These are phyloP conservation scores for Perilla frutescens DNA, from an alignment of 257 asterid genomes.

Conservation along the genomic window DNA sequence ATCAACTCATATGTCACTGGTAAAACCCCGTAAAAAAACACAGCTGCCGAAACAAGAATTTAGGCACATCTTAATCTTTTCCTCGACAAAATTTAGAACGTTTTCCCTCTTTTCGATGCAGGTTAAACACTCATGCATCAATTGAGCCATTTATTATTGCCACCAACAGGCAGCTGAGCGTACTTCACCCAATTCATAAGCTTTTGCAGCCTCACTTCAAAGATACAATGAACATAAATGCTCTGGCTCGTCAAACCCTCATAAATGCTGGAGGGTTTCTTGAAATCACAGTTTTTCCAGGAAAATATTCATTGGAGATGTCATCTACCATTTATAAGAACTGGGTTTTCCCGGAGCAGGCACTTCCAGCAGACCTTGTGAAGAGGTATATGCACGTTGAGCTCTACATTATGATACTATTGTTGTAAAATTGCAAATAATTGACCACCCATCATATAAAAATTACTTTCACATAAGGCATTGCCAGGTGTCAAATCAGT, in stretches of 20 bases:
- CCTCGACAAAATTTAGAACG: not conserved
- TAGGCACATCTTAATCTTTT: not conserved
- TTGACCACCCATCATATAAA: not conserved
- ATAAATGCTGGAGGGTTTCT: slow-evolving; percentile 68
- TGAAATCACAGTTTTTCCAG: slow-evolving; percentile 65
- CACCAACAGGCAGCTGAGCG: slow-evolving; percentile 73
- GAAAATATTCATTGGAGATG: slow-evolving; percentile 65
- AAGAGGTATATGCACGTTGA: slow-evolving; percentile 53
- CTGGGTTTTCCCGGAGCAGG: slow-evolving; percentile 77
- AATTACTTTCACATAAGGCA: not conserved
- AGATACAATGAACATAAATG: slow-evolving; percentile 78
- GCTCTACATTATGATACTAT: slow-evolving; percentile 5
- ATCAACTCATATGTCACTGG: slow-evolving; percentile 84
- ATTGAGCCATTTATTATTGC: slow-evolving; percentile 85
- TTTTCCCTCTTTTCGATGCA: slow-evolving; percentile 26
- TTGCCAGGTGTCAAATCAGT: not conserved
- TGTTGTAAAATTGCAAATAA: not conserved
- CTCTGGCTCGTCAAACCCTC: slow-evolving; percentile 65
- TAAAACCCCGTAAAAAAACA: slow-evolving; percentile 37
- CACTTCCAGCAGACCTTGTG: slow-evolving; percentile 81
- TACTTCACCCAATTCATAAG: slow-evolving; percentile 82
- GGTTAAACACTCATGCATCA: slow-evolving; percentile 76
- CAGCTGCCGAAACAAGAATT: not conserved
- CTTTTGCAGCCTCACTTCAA: slow-evolving; percentile 80
- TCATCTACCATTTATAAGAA: slow-evolving; percentile 55